Base-by-base conservation (phyloP, 108 stramenopile species). In the Pseudonitzschia multiseries region DNA sequence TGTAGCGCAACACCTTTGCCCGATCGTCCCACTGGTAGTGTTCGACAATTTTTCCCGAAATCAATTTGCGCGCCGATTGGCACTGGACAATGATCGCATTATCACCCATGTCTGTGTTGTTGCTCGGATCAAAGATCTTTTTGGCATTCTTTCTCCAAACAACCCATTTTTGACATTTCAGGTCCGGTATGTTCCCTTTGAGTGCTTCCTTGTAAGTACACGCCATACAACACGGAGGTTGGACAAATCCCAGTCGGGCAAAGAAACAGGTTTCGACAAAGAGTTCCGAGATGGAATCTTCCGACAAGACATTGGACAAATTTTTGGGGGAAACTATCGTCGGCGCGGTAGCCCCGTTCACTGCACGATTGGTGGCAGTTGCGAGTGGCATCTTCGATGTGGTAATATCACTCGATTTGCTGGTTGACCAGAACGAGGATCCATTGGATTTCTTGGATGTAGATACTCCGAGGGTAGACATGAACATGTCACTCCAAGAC, bases 211-310 rank as follows among this genome's bases (percentile, higher is more conserved):
- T 72, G 68, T 93, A 87, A 44, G 86, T 77, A 61, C 91, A 93
- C 53, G 77, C 65, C 36, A 93, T 66, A 62, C 91, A 93, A 57
- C 82, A 81, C 0, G 91, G 91, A 17, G 91, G 91, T 64, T 93
- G 89, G 13, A 88, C 65, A 59, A 90, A 90, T 20, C 91, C 91
- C n/a, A 93, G 70, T n/a, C 89, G 71, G 36, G 91, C 89, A 64
- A 82, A 93, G 79, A 93, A 93, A 67, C 87, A 93, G 79, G 82
- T 85, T 43, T 85, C 84, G 33, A 81, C 81, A 77, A 81, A 85
- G 21, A 81, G 27, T n/a, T 70, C 72, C 68, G 74, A 54, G n/a
- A 85, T 51, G n/a, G 68, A 28, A 20, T 72, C 48, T 29, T 79
- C 77, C 26, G 71, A 72, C 15, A 78, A 44, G 15, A 43, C n/a